phyloP scores from a whole-genome alignment of 257 asterid species.

The Ocimum tenuiflorum region DNA sequence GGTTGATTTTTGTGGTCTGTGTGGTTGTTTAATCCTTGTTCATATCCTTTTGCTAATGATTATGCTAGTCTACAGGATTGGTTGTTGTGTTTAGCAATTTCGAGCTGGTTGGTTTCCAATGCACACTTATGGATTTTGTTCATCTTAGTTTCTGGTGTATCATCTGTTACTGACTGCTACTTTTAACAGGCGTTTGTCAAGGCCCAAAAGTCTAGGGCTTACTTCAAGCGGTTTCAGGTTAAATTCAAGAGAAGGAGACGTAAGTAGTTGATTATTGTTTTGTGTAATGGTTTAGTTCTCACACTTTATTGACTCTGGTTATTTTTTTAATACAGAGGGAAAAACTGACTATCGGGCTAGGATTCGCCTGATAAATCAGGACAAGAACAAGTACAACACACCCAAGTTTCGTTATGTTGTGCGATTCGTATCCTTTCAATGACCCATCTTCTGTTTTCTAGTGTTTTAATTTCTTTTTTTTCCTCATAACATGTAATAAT shows the following conservation, averaged over 20 bases:
- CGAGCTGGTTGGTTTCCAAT: not conserved
- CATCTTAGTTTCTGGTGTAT: not conserved
- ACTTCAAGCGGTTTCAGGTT: slow-evolving; percentile 51
- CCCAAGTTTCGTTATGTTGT: slow-evolving; percentile 44
- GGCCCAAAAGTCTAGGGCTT: slow-evolving; percentile 38
- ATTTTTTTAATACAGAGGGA: slow-evolving; percentile 31
- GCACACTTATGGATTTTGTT: not conserved
- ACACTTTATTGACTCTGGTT: not conserved
- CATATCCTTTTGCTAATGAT: not conserved
- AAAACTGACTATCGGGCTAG: slow-evolving; percentile 50
- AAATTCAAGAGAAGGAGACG: slow-evolving; percentile 54
- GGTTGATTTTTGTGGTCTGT: not conserved
- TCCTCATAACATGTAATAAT: too few species aligned
- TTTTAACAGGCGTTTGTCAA: slow-evolving; percentile 32
- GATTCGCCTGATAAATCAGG: slow-evolving; percentile 49
- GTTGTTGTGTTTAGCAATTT: not conserved
- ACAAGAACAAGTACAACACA: slow-evolving; percentile 47
- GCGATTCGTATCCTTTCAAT: slow-evolving; percentile 36
- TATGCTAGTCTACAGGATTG: not conserved
- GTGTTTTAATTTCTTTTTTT: too few species aligned
- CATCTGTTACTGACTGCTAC: not conserved
- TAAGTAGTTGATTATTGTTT: not conserved
- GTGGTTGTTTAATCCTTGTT: not conserved
- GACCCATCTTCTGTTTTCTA: too few species aligned
- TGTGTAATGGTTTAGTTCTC: not conserved